Evolutionary conservation across 768 basidiomycete species (phyloP), one percentile per base, ranked within the genome.

Genomic region (Russula olivacea): DNA sequence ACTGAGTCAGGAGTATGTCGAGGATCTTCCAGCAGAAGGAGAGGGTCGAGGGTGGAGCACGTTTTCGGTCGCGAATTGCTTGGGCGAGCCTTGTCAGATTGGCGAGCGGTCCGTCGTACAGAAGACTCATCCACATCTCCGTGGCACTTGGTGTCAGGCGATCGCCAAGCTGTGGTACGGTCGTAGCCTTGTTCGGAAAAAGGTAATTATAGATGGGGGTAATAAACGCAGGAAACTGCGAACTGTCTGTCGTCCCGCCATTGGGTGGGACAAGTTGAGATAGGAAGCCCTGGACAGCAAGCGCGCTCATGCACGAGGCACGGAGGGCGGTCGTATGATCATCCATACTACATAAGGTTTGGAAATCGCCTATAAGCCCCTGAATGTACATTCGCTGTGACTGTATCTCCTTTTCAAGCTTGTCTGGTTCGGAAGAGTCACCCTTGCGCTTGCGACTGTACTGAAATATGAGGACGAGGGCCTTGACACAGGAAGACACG

Each of bases 11-110:
- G 34, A 63, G 61, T 11, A 58, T 17, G 34, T 63, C 43, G 34
- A 63, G 34, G 15, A 51, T 45, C n/a, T 28, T 45, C 61, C 61
- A 63, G 28, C 56, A 58, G 25, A 63, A 28, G 8, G 61, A 58
- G 40, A 63, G 56, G 41, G 6, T 32, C 4, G 34, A 53, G 4
- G 23, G 34, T 9, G 32, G 25, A 7, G 30, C 56, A 9, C 19
- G 14, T 10, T 52, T 40, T 19, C 45, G 3, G 5, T 6, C 21
- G n/a, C 28, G 56, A 38, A 63, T 11, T 25, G 50, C 51, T 7
- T 48, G 9, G 23, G 56, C 49, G 2, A 63, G 56, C 4, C 38
- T 40, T n/a, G 36, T 40, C 34, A 63, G 21, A 48, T 63, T 63
- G 43, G 47, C 28, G 3, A 63, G 61, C 1, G 61, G 43, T 19